Base-by-base conservation (phyloP, 345 rosid genomes). In the Citrus unshiu region DNA sequence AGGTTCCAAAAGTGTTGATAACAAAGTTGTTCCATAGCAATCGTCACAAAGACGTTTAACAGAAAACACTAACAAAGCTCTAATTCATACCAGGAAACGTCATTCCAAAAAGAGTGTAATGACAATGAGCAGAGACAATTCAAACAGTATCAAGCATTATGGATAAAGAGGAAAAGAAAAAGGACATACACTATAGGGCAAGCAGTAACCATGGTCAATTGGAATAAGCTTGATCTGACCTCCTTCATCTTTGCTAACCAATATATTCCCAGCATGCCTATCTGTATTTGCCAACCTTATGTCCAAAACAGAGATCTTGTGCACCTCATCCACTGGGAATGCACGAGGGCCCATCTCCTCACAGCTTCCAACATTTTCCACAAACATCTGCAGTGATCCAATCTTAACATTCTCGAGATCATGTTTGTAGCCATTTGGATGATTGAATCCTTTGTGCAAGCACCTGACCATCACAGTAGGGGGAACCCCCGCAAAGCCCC, bases 261-360 rank as follows among this genome's bases (percentile, higher is more conserved):
- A 79, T 81, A 95, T 93, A 84, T 95, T 95, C 72, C 98, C 98
- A 67, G 91, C 93, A 57, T 95, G 97, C 57, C 98, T 90, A 84
- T 93, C 97, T n/a, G 97, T 89, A 88, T 94, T 94, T 57, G 97
- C 98, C 88, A 94, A 83, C 83, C 98, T 94, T 61, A 95, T 89
- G 86, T 95, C 98, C 83, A 93, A 74, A 81, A 95, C 96, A 1
- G 93, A 89, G 68, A 95, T 95, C 90, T 91, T 95, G 83, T 95
- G 96, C 35, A 93, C 96, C 85, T 95, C 94, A 46, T 89, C 84
- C 56, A 90, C 85, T 0, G 96, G 97, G 77, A 95, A 95, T 59
- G 82, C 85, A 74, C 84, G 7, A 51, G 91, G 91, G 37, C 98
- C 98, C 92, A 90, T 88, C 80, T 95, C 97, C 83, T 95, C 98